These are phyloP conservation scores for Fusarium sp. DNA, from an alignment of 2,329 filamentous ascomycete genomes.

Conservation along the genomic window DNA sequence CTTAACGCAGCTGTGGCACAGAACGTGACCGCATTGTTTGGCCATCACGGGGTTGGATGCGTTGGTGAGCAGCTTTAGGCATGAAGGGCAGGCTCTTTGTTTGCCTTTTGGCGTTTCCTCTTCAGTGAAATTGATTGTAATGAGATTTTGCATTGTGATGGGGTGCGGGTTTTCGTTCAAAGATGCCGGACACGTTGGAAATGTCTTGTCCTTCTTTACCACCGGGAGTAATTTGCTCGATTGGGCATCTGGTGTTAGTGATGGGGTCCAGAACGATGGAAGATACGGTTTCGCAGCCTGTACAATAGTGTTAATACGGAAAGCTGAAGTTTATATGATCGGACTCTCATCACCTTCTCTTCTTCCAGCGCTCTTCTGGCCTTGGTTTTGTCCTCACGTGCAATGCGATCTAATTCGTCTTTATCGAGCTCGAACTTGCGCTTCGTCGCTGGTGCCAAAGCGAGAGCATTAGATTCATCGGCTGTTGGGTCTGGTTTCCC, in stretches of 20 bases:
- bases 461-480: constrained; percentile 9
- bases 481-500: not conserved
- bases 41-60: constrained; percentile 83
- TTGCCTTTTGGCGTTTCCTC: constrained; percentile 65
- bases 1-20: constrained; percentile 85
- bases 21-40: constrained; percentile 90
- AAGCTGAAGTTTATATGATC: not conserved
- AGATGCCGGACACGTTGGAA: constrained; percentile 82
- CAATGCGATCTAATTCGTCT: constrained; percentile 77
- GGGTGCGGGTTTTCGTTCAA: constrained; percentile 72
- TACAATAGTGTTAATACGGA: constrained; percentile 23
- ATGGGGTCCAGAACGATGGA: constrained; percentile 94
- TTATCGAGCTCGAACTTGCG: constrained; percentile 81
- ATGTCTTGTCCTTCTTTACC: constrained; percentile 71
- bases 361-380: constrained; percentile 76
- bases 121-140: constrained; percentile 80
- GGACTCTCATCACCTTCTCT: constrained; percentile 67
- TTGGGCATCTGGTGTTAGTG: constrained; percentile 72
- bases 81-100: constrained; percentile 78
- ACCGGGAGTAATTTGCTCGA: constrained; percentile 63
- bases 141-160: constrained; percentile 81
- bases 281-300: constrained; percentile 73
- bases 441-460: constrained; percentile 58
- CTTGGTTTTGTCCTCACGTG: constrained; percentile 74
- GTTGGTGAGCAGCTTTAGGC: constrained; percentile 84